A percentile compares a stretch with the other conserved stretches of the same genome.
phyloP scores from a whole-genome alignment of 345 rosid genomes.

The Gossypium stocksii region DNA sequence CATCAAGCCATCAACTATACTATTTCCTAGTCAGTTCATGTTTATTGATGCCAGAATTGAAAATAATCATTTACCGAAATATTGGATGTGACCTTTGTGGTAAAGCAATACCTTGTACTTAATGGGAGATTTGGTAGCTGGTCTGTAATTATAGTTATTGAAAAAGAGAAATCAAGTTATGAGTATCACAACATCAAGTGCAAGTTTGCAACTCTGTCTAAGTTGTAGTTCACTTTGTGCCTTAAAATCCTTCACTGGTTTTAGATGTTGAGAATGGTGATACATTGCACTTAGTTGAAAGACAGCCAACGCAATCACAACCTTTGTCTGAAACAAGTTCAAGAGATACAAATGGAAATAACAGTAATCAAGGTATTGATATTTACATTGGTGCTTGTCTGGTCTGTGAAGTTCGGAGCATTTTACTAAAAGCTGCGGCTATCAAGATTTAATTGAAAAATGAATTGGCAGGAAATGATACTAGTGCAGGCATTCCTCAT shows the following conservation, averaged over 20 bases:
- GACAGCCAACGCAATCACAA: conserved; percentile 62
- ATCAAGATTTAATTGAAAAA: neutral
- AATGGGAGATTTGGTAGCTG: neutral
- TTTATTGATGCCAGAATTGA: neutral
- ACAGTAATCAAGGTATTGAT: conserved; percentile 40
- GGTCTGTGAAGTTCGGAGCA: conserved; percentile 8
- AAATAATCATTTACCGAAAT: neutral
- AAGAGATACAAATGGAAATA: conserved; percentile 44
- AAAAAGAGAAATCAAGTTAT: neutral
- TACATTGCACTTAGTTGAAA: conserved; percentile 82
- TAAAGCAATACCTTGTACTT: neutral
- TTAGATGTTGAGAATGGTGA: conserved; percentile 91
- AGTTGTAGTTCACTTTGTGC: conserved; percentile 11
- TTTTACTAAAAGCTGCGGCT: conserved; percentile 3
- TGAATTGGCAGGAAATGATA: conserved; percentile 50
- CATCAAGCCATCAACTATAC: neutral
- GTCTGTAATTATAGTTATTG: neutral
- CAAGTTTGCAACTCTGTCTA: neutral
- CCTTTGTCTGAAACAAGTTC: conserved; percentile 51
- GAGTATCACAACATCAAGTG: neutral
- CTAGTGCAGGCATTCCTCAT: conserved; percentile 48
- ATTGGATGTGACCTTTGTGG: neutral
- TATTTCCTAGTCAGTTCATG: neutral
- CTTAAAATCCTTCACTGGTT: conserved; percentile 35
- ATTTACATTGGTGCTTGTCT: neutral